Conservation (phyloP, 2,329 filamentous ascomycete species). For the Botrytis hyacinthi region DNA sequence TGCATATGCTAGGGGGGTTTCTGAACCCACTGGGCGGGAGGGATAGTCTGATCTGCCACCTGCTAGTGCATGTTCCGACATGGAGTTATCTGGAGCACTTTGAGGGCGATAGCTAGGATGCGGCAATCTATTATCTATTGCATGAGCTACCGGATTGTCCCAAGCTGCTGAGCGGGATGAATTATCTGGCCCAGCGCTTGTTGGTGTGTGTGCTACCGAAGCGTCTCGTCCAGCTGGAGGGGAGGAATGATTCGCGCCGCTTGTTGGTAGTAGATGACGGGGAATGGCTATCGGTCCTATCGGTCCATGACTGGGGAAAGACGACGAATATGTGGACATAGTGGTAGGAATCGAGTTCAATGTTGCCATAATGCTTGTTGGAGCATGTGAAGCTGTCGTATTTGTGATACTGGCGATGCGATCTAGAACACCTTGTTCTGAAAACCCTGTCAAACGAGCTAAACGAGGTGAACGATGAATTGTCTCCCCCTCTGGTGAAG, state of each 20-base stretch:
- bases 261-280: background rate
- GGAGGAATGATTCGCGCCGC: background rate
- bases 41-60: background rate
- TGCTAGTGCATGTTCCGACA: background rate
- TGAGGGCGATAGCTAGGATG: background rate
- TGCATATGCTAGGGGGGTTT: background rate
- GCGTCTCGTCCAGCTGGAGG: background rate
- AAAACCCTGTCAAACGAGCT: background rate
- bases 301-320: too few species aligned
- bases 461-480: background rate
- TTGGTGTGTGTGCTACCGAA: background rate
- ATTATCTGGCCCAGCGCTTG: background rate
- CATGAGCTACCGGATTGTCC: background rate
- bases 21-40: background rate
- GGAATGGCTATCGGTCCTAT: too few species aligned
- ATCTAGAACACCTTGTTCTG: background rate
- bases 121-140: background rate
- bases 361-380: background rate
- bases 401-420: background rate
- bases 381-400: background rate
- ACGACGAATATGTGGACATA: too few species aligned
- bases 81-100: background rate
- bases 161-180: background rate
- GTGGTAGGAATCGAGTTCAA: background rate
- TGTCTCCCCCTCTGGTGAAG: background rate